Evolutionary conservation across 1,284 basidiomycete species (phyloP), one percentile per base, ranked within the genome.

Genomic region (Ganoderma leucocontextum): DNA sequence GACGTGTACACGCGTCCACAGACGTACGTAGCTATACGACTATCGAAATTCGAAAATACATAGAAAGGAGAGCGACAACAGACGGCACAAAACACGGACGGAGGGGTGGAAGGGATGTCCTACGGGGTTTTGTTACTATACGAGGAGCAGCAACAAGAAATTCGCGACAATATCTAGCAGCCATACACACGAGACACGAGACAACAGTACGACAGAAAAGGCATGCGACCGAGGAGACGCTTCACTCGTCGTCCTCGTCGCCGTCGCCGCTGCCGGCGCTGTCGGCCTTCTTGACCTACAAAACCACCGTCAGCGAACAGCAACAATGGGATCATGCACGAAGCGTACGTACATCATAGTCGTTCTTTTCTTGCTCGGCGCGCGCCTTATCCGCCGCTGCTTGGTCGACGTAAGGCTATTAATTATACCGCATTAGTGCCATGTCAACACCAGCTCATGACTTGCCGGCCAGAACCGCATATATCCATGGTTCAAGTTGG

Each of bases 321-420:
- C 33, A 41, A 22, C 39, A 68, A 29, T 29, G 29, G 1, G 38
- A 52, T 22, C 8, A 59, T 6, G 8, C 19, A 7, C 9, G 13
- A 29, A 60, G 49, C 38, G 68, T 47, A 84, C 87, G 60, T 75
- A 91, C 89, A 73, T 93, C 89, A 81, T 94, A 91, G 9, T 86
- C 89, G 62, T 86, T 85, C 82, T 95, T 96, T 80, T 95, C 94
- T 63, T 88, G 83, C 78, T 95, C 95, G 52, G 92, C 93, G 67
- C 95, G 89, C 71, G 85, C 81, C 86, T 97, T 98, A 83, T 98
- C 96, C 69, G 87, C 87, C 62, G 91, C 87, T 70, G 96, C 96
- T 83, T 94, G 91, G 72, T 95, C 93, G 73, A 91, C 77, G 85
- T 97, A 98, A n/a, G 96, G 96, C 95, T 95, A 73, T n/a, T 69